phyloP scores from a whole-genome alignment of 306 rosid genomes.

The Betula pendula region DNA sequence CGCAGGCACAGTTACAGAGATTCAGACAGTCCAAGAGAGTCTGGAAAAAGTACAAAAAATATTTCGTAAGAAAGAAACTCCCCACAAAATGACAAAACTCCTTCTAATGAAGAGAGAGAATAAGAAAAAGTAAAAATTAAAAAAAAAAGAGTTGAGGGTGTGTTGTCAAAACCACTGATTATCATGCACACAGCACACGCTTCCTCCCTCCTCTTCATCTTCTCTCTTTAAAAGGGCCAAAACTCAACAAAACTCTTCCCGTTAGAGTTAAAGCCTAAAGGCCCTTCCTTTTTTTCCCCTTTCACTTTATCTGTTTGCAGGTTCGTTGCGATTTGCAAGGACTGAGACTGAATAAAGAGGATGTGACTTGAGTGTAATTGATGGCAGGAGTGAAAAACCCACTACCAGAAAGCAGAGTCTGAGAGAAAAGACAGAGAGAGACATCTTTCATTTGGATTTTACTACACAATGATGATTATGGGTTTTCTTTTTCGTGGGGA shows the following conservation, averaged over 20 bases:
- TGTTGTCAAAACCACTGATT: constrained; percentile 22
- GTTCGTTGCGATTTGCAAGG: constrained; percentile 35
- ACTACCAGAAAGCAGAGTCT: constrained; percentile 24
- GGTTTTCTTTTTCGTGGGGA: constrained; percentile 29
- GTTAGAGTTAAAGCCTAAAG: constrained; percentile 22
- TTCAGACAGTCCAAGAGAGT: constrained; percentile 13
- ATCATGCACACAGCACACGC: constrained; percentile 46
- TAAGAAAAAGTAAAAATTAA: background rate
- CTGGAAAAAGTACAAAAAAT: constrained; percentile 32
- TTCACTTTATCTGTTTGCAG: constrained; percentile 36
- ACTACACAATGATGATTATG: constrained; percentile 24
- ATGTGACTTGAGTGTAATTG: constrained; percentile 11
- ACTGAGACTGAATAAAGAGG: constrained; percentile 28
- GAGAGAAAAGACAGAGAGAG: background rate
- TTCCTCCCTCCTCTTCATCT: constrained; percentile 22
- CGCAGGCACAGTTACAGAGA: background rate
- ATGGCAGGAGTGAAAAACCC: constrained; percentile 20
- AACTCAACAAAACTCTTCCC: constrained; percentile 17
- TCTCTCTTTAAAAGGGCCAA: constrained; percentile 30
- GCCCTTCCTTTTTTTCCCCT: constrained; percentile 18
- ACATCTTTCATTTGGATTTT: background rate
- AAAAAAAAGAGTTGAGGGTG: background rate
- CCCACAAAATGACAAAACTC: constrained; percentile 3
- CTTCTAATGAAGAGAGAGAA: background rate
- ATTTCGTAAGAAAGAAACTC: background rate